These are phyloP conservation scores for Skeletonema menzelii DNA, from an alignment of 108 stramenopile genomes.

Conservation along the genomic window DNA sequence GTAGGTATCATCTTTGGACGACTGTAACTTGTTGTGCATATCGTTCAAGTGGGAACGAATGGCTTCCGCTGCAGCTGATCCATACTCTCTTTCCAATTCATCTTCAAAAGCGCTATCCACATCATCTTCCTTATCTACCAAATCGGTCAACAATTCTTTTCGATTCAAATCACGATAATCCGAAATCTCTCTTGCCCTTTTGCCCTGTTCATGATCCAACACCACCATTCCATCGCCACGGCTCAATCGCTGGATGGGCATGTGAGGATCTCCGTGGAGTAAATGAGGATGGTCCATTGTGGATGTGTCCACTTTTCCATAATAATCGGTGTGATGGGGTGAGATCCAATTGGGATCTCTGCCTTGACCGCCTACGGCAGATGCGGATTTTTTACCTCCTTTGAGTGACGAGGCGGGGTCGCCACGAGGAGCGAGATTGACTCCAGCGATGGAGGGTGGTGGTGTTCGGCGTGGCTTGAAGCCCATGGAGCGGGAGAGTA, in stretches of 20 bases:
- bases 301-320: constrained; percentile 28
- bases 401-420: constrained; percentile 17
- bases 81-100: constrained; percentile 34
- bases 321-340: constrained; percentile 46
- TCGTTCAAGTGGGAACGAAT: constrained; percentile 28
- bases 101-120: constrained; percentile 9
- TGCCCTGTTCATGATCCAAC: constrained; percentile 3
- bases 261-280: constrained; percentile 46
- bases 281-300: constrained; percentile 29
- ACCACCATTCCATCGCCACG: constrained; percentile 25
- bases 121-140: constrained; percentile 2
- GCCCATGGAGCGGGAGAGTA: constrained; percentile 9
- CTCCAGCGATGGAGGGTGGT: constrained; percentile 31
- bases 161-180: constrained; percentile 11
- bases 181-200: constrained; percentile 8
- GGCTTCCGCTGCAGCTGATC: constrained; percentile 38
- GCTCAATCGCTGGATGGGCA: constrained; percentile 25
- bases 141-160: background rate
- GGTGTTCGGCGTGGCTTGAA: constrained; percentile 46
- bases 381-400: background rate
- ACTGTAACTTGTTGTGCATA: background rate
- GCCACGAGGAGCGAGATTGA: constrained; percentile 31
- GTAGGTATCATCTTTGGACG: background rate
- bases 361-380: constrained; percentile 12
- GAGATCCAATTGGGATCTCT: constrained; percentile 24